These are phyloP conservation scores for Pezicula neosporulosa DNA, from an alignment of 2,329 filamentous ascomycete species.

Conservation along the genomic window DNA sequence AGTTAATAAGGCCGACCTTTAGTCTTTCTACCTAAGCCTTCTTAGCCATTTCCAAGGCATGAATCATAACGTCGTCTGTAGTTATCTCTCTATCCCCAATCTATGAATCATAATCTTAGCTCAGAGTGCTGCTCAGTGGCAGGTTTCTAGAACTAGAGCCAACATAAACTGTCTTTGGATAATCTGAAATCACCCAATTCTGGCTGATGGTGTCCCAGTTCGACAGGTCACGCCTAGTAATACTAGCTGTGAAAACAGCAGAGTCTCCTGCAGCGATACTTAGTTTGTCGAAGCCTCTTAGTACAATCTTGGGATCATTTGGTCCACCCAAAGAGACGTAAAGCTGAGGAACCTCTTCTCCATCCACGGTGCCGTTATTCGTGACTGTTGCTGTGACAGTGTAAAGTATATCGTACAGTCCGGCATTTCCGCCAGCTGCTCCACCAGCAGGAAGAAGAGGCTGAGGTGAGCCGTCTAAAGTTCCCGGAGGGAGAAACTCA, in stretches of 20 bases:
- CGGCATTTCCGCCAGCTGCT: slow-evolving; percentile 50
- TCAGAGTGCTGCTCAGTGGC: slow-evolving; percentile 19
- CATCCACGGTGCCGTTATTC: slow-evolving; percentile 49
- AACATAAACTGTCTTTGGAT: slow-evolving; percentile 28
- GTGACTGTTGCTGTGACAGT: slow-evolving; percentile 48
- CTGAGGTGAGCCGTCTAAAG: slow-evolving; percentile 42
- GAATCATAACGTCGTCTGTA: not conserved
- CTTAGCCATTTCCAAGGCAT: not conserved
- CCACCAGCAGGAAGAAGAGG: slow-evolving; percentile 44
- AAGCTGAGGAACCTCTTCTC: slow-evolving; percentile 57
- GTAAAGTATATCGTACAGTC: slow-evolving; percentile 52
- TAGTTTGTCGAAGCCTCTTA: slow-evolving; percentile 81
- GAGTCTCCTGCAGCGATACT: slow-evolving; percentile 67
- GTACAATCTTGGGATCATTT: slow-evolving; percentile 60
- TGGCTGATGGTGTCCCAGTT: slow-evolving; percentile 81
- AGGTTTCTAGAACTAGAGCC: slow-evolving; percentile 28
- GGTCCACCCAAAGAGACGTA: slow-evolving; percentile 80
- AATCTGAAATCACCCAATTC: slow-evolving; percentile 65
- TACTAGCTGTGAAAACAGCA: slow-evolving; percentile 59
- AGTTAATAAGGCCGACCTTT: not conserved
- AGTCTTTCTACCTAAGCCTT: not conserved
- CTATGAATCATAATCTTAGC: not conserved
- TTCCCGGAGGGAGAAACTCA: slow-evolving; percentile 37
- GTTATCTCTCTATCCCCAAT: not conserved
- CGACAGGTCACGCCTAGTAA: slow-evolving; percentile 78